Evolutionary conservation across 2,329 filamentous ascomycete species (phyloP).

Genomic region (Catunica adiposa): DNA sequence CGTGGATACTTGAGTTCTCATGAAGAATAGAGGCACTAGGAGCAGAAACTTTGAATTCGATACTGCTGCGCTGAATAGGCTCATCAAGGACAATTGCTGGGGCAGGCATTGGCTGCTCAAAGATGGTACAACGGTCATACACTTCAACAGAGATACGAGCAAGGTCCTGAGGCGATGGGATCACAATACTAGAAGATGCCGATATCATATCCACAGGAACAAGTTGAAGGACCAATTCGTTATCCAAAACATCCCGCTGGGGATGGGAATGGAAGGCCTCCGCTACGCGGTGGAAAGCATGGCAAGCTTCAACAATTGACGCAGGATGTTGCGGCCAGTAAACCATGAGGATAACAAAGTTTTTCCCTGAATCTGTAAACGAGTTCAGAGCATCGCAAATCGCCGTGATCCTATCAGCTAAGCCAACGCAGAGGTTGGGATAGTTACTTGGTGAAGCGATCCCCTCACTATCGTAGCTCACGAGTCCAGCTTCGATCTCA

Average conservation of each 20-base stretch:
- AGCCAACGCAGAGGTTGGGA: slow-evolving; percentile 19
- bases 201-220: slow-evolving; percentile 53
- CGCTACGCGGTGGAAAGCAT: slow-evolving; percentile 56
- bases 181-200: slow-evolving; percentile 42
- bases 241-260: not conserved
- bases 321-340: slow-evolving; percentile 48
- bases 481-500: slow-evolving; percentile 31
- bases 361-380: slow-evolving; percentile 31
- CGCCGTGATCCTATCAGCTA: slow-evolving; percentile 28
- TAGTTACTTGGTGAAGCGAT: slow-evolving; percentile 7
- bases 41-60: slow-evolving; percentile 58
- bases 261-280: slow-evolving; percentile 28
- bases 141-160: slow-evolving; percentile 52
- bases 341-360: slow-evolving; percentile 61
- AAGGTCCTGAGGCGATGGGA: slow-evolving; percentile 45
- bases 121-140: slow-evolving; percentile 52
- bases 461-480: slow-evolving; percentile 34
- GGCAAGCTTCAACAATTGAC: slow-evolving; percentile 53
- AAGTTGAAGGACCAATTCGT: slow-evolving; percentile 41
- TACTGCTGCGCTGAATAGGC: slow-evolving; percentile 45
- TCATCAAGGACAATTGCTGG: slow-evolving; percentile 60
- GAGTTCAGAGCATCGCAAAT: slow-evolving; percentile 23
- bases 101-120: slow-evolving; percentile 39
- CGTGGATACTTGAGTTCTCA: slow-evolving; percentile 65
- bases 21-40: slow-evolving; percentile 58